These are phyloP conservation scores for Carex parvula DNA, from an alignment of 176 grass and related monocot genomes.

Conservation along the genomic window DNA sequence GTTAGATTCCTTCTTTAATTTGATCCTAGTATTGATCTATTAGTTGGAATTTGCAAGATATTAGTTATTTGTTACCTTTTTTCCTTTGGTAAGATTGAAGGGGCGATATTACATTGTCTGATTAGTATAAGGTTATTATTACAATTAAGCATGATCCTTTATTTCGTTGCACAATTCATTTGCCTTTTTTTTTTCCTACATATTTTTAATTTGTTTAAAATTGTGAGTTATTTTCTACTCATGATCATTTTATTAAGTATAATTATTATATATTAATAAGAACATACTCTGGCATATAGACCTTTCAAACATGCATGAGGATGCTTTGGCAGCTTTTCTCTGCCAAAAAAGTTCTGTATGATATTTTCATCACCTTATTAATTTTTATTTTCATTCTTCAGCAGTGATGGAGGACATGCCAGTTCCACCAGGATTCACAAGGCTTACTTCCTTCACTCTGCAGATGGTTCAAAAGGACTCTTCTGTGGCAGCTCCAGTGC, in stretches of 20 bases:
- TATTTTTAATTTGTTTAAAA: background rate
- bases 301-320: background rate
- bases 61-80: background rate
- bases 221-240: background rate
- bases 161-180: background rate
- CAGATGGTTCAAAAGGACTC: conserved; percentile 17
- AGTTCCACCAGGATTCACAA: conserved; percentile 42
- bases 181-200: background rate
- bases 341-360: background rate
- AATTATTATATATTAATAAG: background rate
- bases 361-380: background rate
- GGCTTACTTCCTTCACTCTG: conserved; percentile 33
- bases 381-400: background rate
- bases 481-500: background rate
- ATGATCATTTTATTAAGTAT: background rate
- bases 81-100: background rate
- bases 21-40: background rate
- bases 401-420: background rate
- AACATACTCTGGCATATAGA: background rate
- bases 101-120: background rate
- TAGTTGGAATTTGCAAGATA: background rate
- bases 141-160: background rate
- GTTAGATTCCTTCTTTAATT: background rate
- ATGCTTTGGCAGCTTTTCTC: background rate
- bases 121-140: background rate